Evolutionary conservation across 1,139 yeast genomes (phyloP).

Genomic region (Spathaspora sp.): DNA sequence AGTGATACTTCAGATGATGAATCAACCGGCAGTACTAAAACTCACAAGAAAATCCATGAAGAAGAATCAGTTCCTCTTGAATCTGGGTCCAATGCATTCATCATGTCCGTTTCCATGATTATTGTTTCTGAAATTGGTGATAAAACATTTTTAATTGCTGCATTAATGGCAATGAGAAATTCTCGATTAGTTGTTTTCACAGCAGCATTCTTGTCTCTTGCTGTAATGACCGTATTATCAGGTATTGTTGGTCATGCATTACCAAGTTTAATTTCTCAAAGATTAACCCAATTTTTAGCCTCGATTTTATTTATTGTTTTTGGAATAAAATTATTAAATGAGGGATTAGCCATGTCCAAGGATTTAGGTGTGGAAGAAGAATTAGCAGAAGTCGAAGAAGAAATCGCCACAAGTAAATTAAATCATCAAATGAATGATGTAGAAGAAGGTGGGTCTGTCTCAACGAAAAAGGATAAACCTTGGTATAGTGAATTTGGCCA

Average conservation of each 20-base stretch:
- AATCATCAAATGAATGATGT: constrained; percentile 50
- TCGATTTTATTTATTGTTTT: constrained; percentile 78
- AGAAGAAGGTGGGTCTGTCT: constrained; percentile 50
- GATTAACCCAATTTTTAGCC: constrained; percentile 79
- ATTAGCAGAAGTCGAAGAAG: constrained; percentile 95
- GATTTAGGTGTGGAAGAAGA: constrained; percentile 90
- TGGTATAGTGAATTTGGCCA: constrained; percentile 30
- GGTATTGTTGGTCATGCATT: constrained; percentile 91
- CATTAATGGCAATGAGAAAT: constrained; percentile 96
- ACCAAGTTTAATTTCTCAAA: constrained; percentile 78
- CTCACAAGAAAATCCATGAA: constrained; percentile 1
- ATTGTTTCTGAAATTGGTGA: constrained; percentile 94
- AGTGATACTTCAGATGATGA: neutral
- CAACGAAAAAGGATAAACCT: constrained; percentile 10
- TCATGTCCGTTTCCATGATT: constrained; percentile 82
- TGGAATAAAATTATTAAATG: constrained; percentile 73
- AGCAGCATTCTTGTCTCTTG: constrained; percentile 85
- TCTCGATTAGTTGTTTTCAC: constrained; percentile 79
- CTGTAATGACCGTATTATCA: constrained; percentile 85
- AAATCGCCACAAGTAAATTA: constrained; percentile 66
- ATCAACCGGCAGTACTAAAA: neutral
- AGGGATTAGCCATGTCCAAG: constrained; percentile 81
- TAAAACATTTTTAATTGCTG: constrained; percentile 94
- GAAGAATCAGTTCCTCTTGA: constrained; percentile 5
- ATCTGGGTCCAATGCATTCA: constrained; percentile 46